phyloP scores from a whole-genome alignment of 805 yeast genomes.

The baker's yeast (Saccharomyces cerevisiae) region DNA sequence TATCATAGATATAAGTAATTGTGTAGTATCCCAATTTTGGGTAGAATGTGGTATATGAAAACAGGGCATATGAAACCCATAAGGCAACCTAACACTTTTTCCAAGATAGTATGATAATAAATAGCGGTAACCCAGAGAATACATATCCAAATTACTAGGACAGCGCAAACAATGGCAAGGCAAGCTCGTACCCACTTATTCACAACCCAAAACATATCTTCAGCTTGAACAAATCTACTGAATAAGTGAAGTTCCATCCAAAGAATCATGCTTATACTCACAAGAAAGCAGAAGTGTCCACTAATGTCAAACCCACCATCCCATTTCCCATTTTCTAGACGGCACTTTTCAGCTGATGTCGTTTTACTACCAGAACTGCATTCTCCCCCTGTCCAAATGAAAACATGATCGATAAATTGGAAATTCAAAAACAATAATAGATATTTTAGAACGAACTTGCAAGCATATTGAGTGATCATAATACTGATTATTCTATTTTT shows the following conservation, averaged over 20 bases:
- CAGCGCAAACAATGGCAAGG: constrained; percentile 3
- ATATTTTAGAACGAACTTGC: constrained; percentile 23
- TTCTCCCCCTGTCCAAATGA: constrained; percentile 30
- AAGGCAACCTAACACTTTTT: constrained; percentile 61
- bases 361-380: constrained; percentile 20
- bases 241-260: constrained; percentile 30
- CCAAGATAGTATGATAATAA: constrained; percentile 73
- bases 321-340: constrained; percentile 34
- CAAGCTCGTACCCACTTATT: constrained; percentile 5
- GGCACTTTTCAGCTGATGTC: constrained; percentile 29
- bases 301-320: constrained; percentile 44
- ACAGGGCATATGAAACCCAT: constrained; percentile 51
- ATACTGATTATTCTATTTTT: neutral
- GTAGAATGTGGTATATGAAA: constrained; percentile 35
- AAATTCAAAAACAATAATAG: constrained; percentile 20
- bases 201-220: constrained; percentile 2
- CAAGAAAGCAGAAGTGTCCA: constrained; percentile 43
- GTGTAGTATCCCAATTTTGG: constrained; percentile 6
- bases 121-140: constrained; percentile 62
- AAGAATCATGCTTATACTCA: constrained; percentile 36
- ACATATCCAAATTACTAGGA: constrained; percentile 45
- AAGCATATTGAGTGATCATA: constrained; percentile 15
- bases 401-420: constrained; percentile 27
- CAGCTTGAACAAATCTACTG: constrained; percentile 6
- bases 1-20: neutral